These are phyloP conservation scores for Ophidiomyces ophidiicola DNA, from an alignment of 2,329 filamentous ascomycete genomes.

Conservation along the genomic window DNA sequence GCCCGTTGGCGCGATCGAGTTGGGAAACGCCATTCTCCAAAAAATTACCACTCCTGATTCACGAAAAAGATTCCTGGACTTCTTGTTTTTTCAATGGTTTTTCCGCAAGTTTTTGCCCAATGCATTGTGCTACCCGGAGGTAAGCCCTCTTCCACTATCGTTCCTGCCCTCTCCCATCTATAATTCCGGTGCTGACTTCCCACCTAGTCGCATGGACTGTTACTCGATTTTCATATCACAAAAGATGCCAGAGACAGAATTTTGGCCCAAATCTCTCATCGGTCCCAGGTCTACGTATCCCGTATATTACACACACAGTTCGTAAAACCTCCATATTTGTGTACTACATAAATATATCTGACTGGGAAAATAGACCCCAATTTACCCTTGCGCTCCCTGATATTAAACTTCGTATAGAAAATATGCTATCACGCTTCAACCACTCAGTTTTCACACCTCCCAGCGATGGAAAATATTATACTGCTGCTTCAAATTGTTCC, in stretches of 20 bases:
- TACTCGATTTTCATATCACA: conserved; percentile 84
- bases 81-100: conserved; percentile 82
- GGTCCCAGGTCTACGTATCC: conserved; percentile 65
- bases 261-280: conserved; percentile 61
- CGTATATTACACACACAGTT: conserved; percentile 61
- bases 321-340: conserved; percentile 35
- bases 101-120: conserved; percentile 78
- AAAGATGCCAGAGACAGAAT: conserved; percentile 74
- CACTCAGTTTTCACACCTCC: not conserved
- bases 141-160: conserved; percentile 33
- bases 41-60: conserved; percentile 59
- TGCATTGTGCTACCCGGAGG: conserved; percentile 81
- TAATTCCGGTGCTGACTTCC: conserved; percentile 26
- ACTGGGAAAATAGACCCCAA: conserved; percentile 39
- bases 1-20: conserved; percentile 69
- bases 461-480: conserved; percentile 1
- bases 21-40: conserved; percentile 70
- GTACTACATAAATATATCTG: conserved; percentile 11
- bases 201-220: conserved; percentile 50
- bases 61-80: conserved; percentile 63
- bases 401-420: conserved; percentile 28
- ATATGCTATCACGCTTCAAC: conserved; percentile 27
- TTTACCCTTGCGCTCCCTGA: conserved; percentile 26
- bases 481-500: not conserved
- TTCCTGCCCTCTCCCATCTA: conserved; percentile 13